phyloP scores from a whole-genome alignment of 2,329 filamentous ascomycete genomes.

The Fusarium solani-melongenae region DNA sequence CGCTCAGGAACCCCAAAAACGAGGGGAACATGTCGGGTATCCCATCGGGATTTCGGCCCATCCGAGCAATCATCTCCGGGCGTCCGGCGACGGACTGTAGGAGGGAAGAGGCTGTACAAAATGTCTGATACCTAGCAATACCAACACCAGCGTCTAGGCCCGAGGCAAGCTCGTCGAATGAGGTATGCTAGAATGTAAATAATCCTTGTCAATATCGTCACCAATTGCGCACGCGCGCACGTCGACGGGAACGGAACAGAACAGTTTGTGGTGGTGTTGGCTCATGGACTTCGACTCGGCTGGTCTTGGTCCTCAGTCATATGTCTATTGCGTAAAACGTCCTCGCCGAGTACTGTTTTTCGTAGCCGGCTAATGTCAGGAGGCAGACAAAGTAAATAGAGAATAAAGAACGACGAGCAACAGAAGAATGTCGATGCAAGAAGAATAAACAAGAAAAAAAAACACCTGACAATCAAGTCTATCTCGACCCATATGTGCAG shows the following conservation, averaged over 20 bases:
- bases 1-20: not conserved
- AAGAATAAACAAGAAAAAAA: constrained; percentile 3
- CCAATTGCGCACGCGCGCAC: constrained; percentile 4
- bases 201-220: constrained; percentile 23
- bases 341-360: constrained; percentile 19
- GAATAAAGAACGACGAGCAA: constrained; percentile 19
- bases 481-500: constrained; percentile 37
- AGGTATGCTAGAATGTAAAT: not conserved
- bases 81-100: constrained; percentile 22
- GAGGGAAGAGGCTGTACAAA: not conserved
- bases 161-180: not conserved
- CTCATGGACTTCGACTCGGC: constrained; percentile 39
- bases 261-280: constrained; percentile 34
- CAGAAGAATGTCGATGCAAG: constrained; percentile 23
- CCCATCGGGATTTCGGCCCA: constrained; percentile 1
- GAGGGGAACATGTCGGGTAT: constrained; percentile 2
- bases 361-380: constrained; percentile 15
- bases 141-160: not conserved
- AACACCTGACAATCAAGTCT: constrained; percentile 37
- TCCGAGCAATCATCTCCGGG: constrained; percentile 19
- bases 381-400: constrained; percentile 27
- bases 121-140: not conserved
- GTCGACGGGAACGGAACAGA: not conserved
- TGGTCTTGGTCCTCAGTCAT: constrained; percentile 42
- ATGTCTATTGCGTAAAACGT: constrained; percentile 39